Evolutionary conservation across 2,329 filamentous ascomycete species (phyloP), one percentile per base, ranked within the genome.

Genomic region (Paramyrothecium sp.): DNA sequence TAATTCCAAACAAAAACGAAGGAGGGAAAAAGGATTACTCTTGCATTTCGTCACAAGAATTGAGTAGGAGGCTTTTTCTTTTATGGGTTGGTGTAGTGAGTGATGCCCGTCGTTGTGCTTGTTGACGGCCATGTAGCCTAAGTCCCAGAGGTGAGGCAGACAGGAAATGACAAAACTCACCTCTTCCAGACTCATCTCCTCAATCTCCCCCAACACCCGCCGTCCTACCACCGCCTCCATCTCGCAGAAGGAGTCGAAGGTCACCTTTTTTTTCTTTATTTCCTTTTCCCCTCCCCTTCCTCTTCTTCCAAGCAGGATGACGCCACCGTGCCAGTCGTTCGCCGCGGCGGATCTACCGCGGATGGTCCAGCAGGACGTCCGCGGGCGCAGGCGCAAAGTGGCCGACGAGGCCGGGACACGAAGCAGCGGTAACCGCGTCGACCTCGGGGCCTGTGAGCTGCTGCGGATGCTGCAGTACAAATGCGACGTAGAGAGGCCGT

Each of bases 391-490:
- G 56, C 81, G 83, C 60, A 87, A 87, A 69, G 73, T 76, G 34
- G 73, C 70, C 33, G 67, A 71, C 50, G 26, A 30, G 4, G 26
- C 26, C 26, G 26, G 26, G 26, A 4, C 26, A 30, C 26, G 26
- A 30, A 30, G 26, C 26, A 30, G 26, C 26, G 10, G 26, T 10
- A 30, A 30, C 66, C 60, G 75, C 51, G 73, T 87, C 60, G 78
- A 87, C 55, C 73, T 88, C 51, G 72, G 75, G 19, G 74, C 75
- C 48, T 88, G 86, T 70, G 78, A 83, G 66, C 75, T 88, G 57
- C 68, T 85, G 56, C 75, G 78, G 65, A 79, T 88, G 76, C 65
- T 84, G 69, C 85, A 88, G 73, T 88, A 86, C 70, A 77, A 81
- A 47, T 89, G 86, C 69, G 71, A 78, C 60, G 79, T 88, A 48